Evolutionary conservation across 208 protist species (phyloP).

Genomic region (Strigomonas culicis): DNA sequence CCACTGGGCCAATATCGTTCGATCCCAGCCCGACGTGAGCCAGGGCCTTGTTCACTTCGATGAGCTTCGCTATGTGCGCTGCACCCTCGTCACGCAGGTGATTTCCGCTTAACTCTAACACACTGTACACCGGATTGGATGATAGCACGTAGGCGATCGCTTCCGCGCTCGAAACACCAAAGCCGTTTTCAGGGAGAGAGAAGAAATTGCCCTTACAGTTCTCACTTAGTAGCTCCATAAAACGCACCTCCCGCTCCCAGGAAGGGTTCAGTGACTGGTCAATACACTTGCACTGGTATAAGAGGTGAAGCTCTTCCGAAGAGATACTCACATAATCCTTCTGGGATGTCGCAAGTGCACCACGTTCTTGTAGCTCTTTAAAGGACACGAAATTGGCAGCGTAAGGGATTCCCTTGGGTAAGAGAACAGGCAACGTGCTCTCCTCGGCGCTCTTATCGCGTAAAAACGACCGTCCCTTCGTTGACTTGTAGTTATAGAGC

Average conservation of each 20-base stretch:
- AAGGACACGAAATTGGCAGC: slow-evolving; percentile 88
- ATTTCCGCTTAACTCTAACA: slow-evolving; percentile 91
- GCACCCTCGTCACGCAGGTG: slow-evolving; percentile 86
- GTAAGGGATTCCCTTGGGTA: slow-evolving; percentile 84
- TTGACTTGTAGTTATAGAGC: slow-evolving; percentile 73
- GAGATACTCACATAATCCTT: slow-evolving; percentile 74
- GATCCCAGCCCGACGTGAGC: slow-evolving; percentile 85
- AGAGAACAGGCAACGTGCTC: slow-evolving; percentile 56
- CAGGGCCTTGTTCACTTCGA: slow-evolving; percentile 70
- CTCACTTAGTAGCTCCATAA: slow-evolving; percentile 89
- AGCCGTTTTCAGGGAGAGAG: slow-evolving; percentile 82
- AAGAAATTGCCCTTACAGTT: slow-evolving; percentile 89
- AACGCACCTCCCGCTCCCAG: slow-evolving; percentile 88
- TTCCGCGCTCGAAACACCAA: slow-evolving; percentile 67
- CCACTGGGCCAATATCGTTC: slow-evolving; percentile 88
- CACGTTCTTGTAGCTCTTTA: slow-evolving; percentile 59
- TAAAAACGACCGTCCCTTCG: slow-evolving; percentile 58
- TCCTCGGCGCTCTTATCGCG: slow-evolving; percentile 40
- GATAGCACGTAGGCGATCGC: slow-evolving; percentile 80
- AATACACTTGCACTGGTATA: slow-evolving; percentile 86
- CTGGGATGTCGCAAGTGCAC: slow-evolving; percentile 39
- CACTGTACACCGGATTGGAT: slow-evolving; percentile 73
- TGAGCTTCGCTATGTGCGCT: slow-evolving; percentile 66
- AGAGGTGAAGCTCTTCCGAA: slow-evolving; percentile 60
- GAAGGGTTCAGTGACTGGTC: slow-evolving; percentile 78